These are phyloP conservation scores for Rehmannia glutinosa DNA, from an alignment of 257 asterid species.

Conservation along the genomic window DNA sequence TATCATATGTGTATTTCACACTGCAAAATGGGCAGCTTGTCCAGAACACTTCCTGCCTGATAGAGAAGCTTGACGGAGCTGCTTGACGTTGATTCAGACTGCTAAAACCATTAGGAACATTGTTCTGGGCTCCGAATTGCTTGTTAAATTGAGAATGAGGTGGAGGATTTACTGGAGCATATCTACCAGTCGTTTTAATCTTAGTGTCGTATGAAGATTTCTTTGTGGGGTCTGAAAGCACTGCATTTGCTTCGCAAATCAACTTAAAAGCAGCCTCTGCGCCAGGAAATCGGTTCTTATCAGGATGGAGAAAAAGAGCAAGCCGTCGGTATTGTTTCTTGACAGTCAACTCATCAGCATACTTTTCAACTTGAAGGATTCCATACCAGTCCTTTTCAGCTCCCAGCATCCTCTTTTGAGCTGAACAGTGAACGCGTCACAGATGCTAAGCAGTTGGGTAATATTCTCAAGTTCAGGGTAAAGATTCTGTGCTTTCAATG, in stretches of 20 bases:
- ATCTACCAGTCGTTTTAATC: slow-evolving; percentile 28
- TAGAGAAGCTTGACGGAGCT: slow-evolving; percentile 27
- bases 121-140: slow-evolving; percentile 27
- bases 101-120: slow-evolving; percentile 33
- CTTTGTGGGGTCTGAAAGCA: slow-evolving; percentile 60
- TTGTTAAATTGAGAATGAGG: slow-evolving; percentile 35
- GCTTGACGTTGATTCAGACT: slow-evolving; percentile 35
- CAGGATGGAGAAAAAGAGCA: slow-evolving; percentile 85
- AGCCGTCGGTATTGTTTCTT: slow-evolving; percentile 75
- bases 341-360: slow-evolving; percentile 53
- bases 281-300: slow-evolving; percentile 82
- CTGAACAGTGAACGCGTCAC: slow-evolving; percentile 77
- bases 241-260: slow-evolving; percentile 67
- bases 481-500: slow-evolving; percentile 59
- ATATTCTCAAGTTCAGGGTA: slow-evolving; percentile 76
- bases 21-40: slow-evolving; percentile 65
- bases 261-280: slow-evolving; percentile 91
- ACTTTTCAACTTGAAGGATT: slow-evolving; percentile 60
- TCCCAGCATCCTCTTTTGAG: slow-evolving; percentile 39
- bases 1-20: slow-evolving; percentile 33
- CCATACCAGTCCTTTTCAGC: slow-evolving; percentile 77
- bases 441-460: slow-evolving; percentile 58
- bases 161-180: slow-evolving; percentile 37
- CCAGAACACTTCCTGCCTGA: slow-evolving; percentile 36
- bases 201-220: slow-evolving; percentile 52